Percentiles rank a stretch among this genome's conserved stretches.
Conservation (phyloP, 2,329 filamentous ascomycete genomes). For the Purpureocillium takamizusanense region DNA sequence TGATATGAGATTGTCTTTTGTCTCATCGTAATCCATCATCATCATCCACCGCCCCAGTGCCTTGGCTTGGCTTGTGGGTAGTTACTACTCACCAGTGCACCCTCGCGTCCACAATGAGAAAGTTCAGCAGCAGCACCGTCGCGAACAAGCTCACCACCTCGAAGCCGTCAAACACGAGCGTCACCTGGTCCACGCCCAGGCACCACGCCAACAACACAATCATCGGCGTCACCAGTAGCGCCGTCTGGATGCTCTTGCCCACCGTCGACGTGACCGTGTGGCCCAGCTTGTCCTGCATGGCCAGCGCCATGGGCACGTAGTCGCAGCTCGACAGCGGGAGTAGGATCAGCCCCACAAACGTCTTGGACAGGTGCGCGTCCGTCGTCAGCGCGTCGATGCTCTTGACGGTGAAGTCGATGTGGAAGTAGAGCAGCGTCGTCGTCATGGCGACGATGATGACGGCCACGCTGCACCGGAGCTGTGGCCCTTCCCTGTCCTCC, state of each 20-base stretch:
- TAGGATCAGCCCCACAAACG: conserved; percentile 1
- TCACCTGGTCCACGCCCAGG: background rate
- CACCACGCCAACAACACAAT: conserved; percentile 1
- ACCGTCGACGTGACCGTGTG: conserved; percentile 1
- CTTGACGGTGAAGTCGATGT: background rate
- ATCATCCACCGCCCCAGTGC: too few species aligned
- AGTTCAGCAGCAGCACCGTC: background rate
- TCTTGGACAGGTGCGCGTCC: background rate
- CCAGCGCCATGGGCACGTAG: background rate
- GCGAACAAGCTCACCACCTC: conserved; percentile 2
- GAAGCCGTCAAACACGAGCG: conserved; percentile 1
- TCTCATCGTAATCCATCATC: too few species aligned
- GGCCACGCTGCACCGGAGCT: background rate
- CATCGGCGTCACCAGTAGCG: background rate
- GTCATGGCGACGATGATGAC: background rate
- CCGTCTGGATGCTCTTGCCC: conserved; percentile 2
- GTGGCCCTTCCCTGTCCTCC: background rate
- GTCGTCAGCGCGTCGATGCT: background rate
- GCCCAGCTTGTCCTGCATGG: background rate
- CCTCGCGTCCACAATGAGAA: background rate
- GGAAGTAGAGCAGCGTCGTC: conserved; percentile 1
- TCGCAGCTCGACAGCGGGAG: background rate
- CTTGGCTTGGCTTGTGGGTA: too few species aligned
- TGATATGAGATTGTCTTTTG: too few species aligned
- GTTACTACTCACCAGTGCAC: background rate